Base-by-base conservation (phyloP, 2,329 filamentous ascomycete species). In the Alternaria alternata region DNA sequence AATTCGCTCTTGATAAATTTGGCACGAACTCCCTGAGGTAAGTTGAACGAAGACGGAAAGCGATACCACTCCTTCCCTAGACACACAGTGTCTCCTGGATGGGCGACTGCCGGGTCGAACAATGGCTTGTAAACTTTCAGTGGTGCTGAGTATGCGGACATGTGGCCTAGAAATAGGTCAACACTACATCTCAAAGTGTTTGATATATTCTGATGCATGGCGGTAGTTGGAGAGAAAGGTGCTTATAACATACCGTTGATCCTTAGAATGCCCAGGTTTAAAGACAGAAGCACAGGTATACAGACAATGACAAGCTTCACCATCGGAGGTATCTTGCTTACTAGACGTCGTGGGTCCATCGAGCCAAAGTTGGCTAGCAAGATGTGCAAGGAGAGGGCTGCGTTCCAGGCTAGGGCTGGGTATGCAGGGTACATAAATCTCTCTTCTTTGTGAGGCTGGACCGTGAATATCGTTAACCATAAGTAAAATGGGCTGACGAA, bases 341-440 rank as follows among this genome's bases (percentile, higher is more conserved):
- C 76, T 4, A 94, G 72, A 0, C 87, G 86, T 68, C 85, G 88
- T 0, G 90, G 88, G 61, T 92, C 85, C 1, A 86, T 85, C 22
- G 88, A 89, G 18, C 94, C 93, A 48, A 97, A 80, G 38, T 90
- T 89, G 12, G 88, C 84, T 16, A 98, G 84, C 2, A 96, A 73
- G 59, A 96, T 90, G 76, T 98, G 93, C 36, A 96, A 82, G 4
- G 92, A 87, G 54, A 97, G 86, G 8, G 94, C 91, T 3, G 94
- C 94, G 72, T 97, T 97, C 36, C 99, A 84, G 0, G 91, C 91
- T 38, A 99, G 84, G 64, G 94, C 93, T 1, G 95, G 95, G 72
- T 99, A 99, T 2, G 88, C 91, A 0, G 95, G 95, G 73, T 97
- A 99, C 94, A 99, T 98, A 82, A 99, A 99, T 7, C 95, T 86